Evolutionary conservation across 1,284 basidiomycete species (phyloP).

Genomic region (Sanghuangporus weigelae): DNA sequence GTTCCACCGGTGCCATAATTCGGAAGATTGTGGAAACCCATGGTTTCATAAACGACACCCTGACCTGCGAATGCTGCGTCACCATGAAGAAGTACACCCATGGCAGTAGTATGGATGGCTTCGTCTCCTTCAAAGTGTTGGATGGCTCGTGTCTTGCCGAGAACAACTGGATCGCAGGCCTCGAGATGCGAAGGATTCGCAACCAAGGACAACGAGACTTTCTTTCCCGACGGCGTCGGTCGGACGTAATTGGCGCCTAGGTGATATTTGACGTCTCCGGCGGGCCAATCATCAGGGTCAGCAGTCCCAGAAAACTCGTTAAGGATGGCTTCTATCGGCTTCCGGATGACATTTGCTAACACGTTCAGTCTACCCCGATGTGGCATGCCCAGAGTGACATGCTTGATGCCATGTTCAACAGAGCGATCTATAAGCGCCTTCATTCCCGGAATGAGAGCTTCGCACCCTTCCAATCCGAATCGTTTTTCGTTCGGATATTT

Average conservation of each 20-base stretch:
- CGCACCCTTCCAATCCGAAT: conserved; percentile 98
- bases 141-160: conserved; percentile 95
- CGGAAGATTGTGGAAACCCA: conserved; percentile 96
- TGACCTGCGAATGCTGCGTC: conserved; percentile 99
- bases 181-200: conserved; percentile 99
- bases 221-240: conserved; percentile 97
- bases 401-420: conserved; percentile 93
- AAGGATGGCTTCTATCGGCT: conserved; percentile 96
- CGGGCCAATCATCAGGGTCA: conserved; percentile 69
- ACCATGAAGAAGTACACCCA: conserved; percentile 95
- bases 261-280: conserved; percentile 99
- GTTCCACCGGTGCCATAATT: conserved; percentile 98
- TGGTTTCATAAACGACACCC: conserved; percentile 98
- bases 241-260: conserved; percentile 98
- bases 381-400: conserved; percentile 98
- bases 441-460: conserved; percentile 98
- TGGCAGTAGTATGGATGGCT: conserved; percentile 70
- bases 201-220: conserved; percentile 94
- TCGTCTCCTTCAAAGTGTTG: conserved; percentile 95
- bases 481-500: conserved; percentile 99
- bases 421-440: conserved; percentile 98
- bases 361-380: conserved; percentile 99
- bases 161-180: conserved; percentile 95
- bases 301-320: conserved; percentile 90
- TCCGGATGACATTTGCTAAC: conserved; percentile 96